A percentile compares a stretch with the other conserved stretches of the same genome.
Conservation (phyloP, 23 red algal species). For the Gracilariopsis chorda region DNA sequence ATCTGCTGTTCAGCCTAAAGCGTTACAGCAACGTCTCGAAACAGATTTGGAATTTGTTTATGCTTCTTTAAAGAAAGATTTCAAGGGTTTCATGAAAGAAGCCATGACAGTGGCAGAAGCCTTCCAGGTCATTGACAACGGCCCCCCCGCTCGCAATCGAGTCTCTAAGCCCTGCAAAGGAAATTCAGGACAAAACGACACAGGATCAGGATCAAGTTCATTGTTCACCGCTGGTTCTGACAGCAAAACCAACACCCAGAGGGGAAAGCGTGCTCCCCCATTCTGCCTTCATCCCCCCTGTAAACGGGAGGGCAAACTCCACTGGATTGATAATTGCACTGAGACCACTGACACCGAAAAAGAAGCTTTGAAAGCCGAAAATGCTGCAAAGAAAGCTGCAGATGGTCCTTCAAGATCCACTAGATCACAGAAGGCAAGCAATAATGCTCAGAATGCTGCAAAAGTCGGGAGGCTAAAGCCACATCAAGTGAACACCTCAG, state of each 20-base stretch:
- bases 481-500: not conserved
- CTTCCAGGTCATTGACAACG: constrained; percentile 2
- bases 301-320: not conserved
- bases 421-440: not conserved
- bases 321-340: not conserved
- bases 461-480: not conserved
- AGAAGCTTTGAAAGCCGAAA: not conserved
- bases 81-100: not conserved
- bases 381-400: not conserved
- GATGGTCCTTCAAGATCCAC: not conserved
- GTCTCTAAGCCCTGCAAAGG: not conserved
- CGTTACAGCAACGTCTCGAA: not conserved
- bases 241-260: not conserved
- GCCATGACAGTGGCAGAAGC: not conserved
- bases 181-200: not conserved
- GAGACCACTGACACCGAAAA: not conserved
- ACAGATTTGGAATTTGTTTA: not conserved
- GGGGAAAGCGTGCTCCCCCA: not conserved
- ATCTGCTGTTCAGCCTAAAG: not conserved
- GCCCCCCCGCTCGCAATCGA: not conserved
- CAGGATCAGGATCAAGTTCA: not conserved
- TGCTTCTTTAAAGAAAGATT: not conserved
- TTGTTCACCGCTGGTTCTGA: not conserved
- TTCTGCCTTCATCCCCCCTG: not conserved
- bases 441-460: not conserved